A percentile compares a stretch with the other conserved stretches of the same genome.
These are phyloP conservation scores for Oryza longistaminata DNA, from an alignment of 176 grass and related monocot species.

Conservation along the genomic window DNA sequence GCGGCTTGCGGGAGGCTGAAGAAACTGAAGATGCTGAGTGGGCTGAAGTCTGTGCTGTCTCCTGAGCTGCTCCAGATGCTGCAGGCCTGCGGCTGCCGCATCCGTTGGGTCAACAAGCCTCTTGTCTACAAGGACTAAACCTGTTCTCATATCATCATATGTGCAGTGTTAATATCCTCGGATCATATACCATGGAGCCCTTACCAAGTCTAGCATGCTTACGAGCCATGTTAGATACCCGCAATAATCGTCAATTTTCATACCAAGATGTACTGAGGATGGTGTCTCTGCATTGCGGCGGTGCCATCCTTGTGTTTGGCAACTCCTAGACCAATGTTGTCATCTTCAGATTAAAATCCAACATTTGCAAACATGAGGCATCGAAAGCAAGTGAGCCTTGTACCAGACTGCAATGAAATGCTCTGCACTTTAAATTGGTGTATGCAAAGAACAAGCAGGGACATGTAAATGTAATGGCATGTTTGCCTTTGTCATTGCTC, in stretches of 20 bases:
- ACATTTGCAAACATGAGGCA: neutral
- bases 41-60: slow-evolving; percentile 62
- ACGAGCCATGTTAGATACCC: neutral
- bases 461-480: neutral
- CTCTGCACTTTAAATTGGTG: neutral
- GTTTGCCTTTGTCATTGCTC: neutral
- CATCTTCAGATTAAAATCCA: neutral
- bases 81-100: slow-evolving; percentile 67
- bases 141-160: neutral
- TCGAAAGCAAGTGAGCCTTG: neutral
- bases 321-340: neutral
- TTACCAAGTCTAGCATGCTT: neutral
- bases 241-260: slow-evolving; percentile 18
- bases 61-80: slow-evolving; percentile 72
- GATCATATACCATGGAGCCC: neutral
- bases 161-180: neutral
- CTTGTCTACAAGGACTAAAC: slow-evolving; percentile 67
- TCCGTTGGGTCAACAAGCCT: slow-evolving; percentile 92
- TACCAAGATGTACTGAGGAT: slow-evolving; percentile 6
- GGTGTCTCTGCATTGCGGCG: neutral
- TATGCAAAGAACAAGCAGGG: neutral
- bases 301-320: too few relatives aligned
- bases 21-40: slow-evolving; percentile 86
- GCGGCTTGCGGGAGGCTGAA: slow-evolving; percentile 74
- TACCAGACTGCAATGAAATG: neutral